Evolutionary conservation across 2,329 filamentous ascomycete genomes (phyloP), one percentile per base, ranked within the genome.

Genomic region (Stylonectria norvegica): DNA sequence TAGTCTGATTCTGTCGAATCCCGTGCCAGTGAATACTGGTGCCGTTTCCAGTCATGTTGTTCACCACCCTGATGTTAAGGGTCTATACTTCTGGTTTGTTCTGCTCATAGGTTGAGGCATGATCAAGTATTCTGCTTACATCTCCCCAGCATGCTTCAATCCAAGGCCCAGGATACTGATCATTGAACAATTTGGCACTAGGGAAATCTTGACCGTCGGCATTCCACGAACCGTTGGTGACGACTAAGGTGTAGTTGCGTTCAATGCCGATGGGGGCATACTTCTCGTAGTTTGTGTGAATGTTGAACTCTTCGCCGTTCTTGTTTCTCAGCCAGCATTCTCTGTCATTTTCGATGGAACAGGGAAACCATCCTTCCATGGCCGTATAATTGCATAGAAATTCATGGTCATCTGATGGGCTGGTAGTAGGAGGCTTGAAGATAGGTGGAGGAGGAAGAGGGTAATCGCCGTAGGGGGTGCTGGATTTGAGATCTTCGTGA

Each of bases 71-170:
- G 8, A 53, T 43, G 2, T 51, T 49, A 4, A 53, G 28, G 1
- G 47, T 50, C 47, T 50, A 15, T 5, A 3, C 7, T 10, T 1
- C 2, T 2, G 9, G 50, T 0, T 48, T 34, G 11, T 5, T 11
- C 10, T 5, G 17, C 3, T 10, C 1, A n/a, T 7, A 5, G 2
- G 1, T 10, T 9, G 9, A 7, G 27, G 27, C 15, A 7, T 1
- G 6, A 2, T 20, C 2, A 5, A 2, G 14, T 14, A 4, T 12
- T 9, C 10, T 1, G 47, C 34, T 45, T 11, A 56, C 39, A 32
- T 61, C 58, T 7, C 58, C 58, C 58, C 58, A 60, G 8, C 56
- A 58, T 0, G 57, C 57, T 15, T 60, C 48, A 3, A 61, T 48
- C 50, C 55, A 55, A 0, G 58, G 58, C 0, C 58, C 58, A 2